These are phyloP conservation scores for Chalara sp. DNA, from an alignment of 2,329 filamentous ascomycete species.

Conservation along the genomic window DNA sequence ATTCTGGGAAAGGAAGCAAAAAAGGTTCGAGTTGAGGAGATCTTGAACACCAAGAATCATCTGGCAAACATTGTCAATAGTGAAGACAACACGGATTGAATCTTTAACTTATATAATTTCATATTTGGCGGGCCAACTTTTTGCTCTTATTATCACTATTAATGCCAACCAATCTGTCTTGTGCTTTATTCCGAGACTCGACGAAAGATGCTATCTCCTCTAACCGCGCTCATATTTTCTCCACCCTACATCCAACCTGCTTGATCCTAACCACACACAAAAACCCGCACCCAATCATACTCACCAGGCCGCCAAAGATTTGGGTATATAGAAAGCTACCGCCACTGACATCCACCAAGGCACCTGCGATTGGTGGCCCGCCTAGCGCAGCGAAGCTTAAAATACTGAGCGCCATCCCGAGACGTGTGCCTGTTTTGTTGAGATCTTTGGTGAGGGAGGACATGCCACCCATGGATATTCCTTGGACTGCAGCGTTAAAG, in stretches of 20 bases:
- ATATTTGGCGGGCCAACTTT: no score
- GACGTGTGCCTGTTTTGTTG: conserved; percentile 44
- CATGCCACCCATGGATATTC: conserved; percentile 42
- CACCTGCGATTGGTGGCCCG: conserved; percentile 22
- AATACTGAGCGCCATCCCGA: conserved; percentile 53
- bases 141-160: no score
- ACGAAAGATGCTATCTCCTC: no score
- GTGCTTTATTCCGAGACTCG: no score
- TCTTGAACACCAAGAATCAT: no score
- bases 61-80: no score
- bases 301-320: conserved; percentile 7
- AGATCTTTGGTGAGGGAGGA: conserved; percentile 43
- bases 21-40: no score
- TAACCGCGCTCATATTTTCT: no score
- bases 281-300: conserved; percentile 27
- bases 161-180: no score
- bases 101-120: no score
- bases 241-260: conserved; percentile 8
- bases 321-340: conserved; percentile 6
- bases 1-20: no score
- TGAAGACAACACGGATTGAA: no score
- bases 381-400: conserved; percentile 32
- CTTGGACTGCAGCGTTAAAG: conserved; percentile 39
- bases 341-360: conserved; percentile 13
- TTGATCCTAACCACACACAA: conserved; percentile 8